A percentile compares a stretch with the other conserved stretches of the same genome.
Evolutionary conservation across 352 stramenopile species (phyloP).

Genomic region (Globisporangium canariense): DNA sequence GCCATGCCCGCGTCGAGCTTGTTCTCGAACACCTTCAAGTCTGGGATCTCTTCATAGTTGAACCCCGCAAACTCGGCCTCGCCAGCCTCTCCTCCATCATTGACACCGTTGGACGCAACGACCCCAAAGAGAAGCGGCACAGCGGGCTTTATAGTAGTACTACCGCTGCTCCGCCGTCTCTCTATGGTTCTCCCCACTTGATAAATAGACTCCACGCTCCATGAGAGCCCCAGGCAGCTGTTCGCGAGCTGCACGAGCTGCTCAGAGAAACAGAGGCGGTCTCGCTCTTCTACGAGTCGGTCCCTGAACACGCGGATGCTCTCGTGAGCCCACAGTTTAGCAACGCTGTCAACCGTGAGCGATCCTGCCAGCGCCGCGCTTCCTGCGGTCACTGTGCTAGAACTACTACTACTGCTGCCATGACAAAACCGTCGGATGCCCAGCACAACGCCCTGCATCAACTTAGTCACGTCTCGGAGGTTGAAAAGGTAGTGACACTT

Average conservation of each 20-base stretch:
- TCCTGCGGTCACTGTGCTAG: neutral
- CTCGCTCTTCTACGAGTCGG: constrained; percentile 74
- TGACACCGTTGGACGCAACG: neutral
- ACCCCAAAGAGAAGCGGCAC: constrained; percentile 15
- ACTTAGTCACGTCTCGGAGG: constrained; percentile 69
- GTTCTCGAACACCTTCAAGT: constrained; percentile 58
- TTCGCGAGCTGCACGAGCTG: constrained; percentile 70
- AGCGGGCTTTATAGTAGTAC: neutral
- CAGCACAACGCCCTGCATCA: constrained; percentile 82
- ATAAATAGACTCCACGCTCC: constrained; percentile 41
- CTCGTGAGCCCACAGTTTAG: constrained; percentile 89
- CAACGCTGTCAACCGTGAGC: constrained; percentile 44
- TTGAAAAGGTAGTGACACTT: constrained; percentile 89
- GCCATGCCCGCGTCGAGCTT: constrained; percentile 46
- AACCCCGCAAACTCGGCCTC: neutral
- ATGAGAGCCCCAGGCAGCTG: constrained; percentile 59
- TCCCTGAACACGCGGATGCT: constrained; percentile 91
- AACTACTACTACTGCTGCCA: constrained; percentile 5
- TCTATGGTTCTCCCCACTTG: constrained; percentile 13
- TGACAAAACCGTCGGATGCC: constrained; percentile 27
- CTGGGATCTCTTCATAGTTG: constrained; percentile 17
- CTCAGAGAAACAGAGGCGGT: constrained; percentile 87
- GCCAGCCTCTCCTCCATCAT: neutral
- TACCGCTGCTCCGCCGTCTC: neutral
- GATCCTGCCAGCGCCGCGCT: constrained; percentile 7